These are phyloP conservation scores for Sanguinoderma infundibulare DNA, from an alignment of 1,284 basidiomycete species.

Conservation along the genomic window DNA sequence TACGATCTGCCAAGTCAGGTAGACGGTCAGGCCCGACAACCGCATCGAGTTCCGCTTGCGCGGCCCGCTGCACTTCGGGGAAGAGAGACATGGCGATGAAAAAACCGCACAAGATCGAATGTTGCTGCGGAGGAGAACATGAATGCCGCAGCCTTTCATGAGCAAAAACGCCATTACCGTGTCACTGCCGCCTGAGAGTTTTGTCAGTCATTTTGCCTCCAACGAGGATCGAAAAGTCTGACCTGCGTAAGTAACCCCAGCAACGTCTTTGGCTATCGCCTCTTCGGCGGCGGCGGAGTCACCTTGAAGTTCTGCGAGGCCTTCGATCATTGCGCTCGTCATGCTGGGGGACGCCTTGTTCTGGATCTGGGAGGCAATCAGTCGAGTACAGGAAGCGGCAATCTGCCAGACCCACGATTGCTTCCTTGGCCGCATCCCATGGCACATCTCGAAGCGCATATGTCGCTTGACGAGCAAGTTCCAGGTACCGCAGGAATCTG, in stretches of 20 bases:
- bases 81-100: conserved; percentile 29
- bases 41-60: conserved; percentile 14
- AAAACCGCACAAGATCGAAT: conserved; percentile 25
- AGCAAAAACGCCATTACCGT: neutral
- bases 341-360: neutral
- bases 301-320: neutral
- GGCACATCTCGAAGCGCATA: neutral
- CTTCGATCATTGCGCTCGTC: conserved; percentile 2
- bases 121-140: conserved; percentile 18
- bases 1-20: conserved; percentile 12
- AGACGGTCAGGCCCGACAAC: conserved; percentile 14
- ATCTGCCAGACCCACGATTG: neutral
- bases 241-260: conserved; percentile 10
- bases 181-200: conserved; percentile 9
- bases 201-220: neutral
- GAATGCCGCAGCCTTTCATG: neutral
- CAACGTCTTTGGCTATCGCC: conserved; percentile 5
- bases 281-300: neutral
- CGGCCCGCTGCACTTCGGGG: conserved; percentile 22
- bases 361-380: neutral
- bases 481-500: conserved; percentile 2
- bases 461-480: neutral
- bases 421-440: neutral
- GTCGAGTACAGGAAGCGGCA: neutral
- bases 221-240: neutral